A percentile compares a stretch with the other conserved stretches of the same genome.
phyloP scores from a whole-genome alignment of 1,284 basidiomycete species.

The Apiotrichum veenhuisii region DNA sequence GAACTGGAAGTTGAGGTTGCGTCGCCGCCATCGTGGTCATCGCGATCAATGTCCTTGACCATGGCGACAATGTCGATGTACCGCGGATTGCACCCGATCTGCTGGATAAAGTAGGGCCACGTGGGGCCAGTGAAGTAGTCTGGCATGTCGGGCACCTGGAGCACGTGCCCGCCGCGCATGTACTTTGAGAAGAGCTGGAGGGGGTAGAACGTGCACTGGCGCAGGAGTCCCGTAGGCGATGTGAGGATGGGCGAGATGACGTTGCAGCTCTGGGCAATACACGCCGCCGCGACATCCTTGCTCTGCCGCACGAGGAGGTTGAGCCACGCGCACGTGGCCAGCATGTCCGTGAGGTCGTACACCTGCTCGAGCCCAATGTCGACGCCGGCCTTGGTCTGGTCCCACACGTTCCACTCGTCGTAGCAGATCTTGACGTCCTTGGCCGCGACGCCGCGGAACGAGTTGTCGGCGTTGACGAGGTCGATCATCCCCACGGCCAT shows the following conservation, averaged over 20 bases:
- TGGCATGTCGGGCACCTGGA: constrained; percentile 25
- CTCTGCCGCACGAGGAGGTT: constrained; percentile 64
- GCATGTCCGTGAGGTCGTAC: constrained; percentile 62
- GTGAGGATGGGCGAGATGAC: constrained; percentile 45
- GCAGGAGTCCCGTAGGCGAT: constrained; percentile 27
- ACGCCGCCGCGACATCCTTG: constrained; percentile 61
- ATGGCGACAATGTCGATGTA: constrained; percentile 41
- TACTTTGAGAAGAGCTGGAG: constrained; percentile 36
- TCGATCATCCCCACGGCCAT: constrained; percentile 51
- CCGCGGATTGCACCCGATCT: constrained; percentile 22
- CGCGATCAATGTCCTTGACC: too few relatives aligned
- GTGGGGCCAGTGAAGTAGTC: constrained; percentile 42
- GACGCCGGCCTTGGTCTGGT: constrained; percentile 51
- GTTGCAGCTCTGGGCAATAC: constrained; percentile 59
- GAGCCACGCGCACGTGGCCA: constrained; percentile 61
- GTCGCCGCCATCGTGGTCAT: constrained; percentile 26
- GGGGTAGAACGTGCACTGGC: constrained; percentile 41
- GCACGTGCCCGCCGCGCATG: constrained; percentile 41
- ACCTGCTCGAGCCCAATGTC: constrained; percentile 59
- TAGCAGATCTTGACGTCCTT: constrained; percentile 52
- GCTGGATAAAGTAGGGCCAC: constrained; percentile 37
- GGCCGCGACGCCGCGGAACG: constrained; percentile 22
- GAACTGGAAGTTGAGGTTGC: too few relatives aligned
- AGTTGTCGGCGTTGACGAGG: constrained; percentile 42
- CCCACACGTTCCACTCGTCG: constrained; percentile 51